Conservation (phyloP, 2,329 filamentous ascomycete genomes). For the Talaromyces sp. region DNA sequence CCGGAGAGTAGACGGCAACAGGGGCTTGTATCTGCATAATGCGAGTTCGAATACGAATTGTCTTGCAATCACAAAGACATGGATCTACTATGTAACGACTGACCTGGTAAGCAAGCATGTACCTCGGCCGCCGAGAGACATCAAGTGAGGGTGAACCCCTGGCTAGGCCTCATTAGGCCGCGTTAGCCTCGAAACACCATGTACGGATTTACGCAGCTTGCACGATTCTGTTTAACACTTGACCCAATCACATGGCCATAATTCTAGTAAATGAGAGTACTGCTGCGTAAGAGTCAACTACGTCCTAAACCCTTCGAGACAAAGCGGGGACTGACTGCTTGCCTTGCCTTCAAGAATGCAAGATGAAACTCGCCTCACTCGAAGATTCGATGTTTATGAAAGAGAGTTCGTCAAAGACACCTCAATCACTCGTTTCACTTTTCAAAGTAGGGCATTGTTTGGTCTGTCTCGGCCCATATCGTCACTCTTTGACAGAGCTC, state of each 20-base stretch:
- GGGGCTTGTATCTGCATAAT: background rate
- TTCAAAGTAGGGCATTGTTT: background rate
- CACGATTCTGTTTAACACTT: background rate
- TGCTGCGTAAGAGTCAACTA: background rate
- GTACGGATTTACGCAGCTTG: background rate
- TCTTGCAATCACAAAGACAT: background rate
- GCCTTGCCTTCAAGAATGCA: background rate
- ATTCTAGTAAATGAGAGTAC: background rate
- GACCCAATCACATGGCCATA: background rate
- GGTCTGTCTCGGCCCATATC: background rate
- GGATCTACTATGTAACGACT: background rate
- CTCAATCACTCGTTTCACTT: background rate
- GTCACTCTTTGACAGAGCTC: background rate
- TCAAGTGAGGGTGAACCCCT: slow-evolving; percentile 5
- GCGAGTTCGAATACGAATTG: background rate
- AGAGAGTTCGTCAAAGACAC: background rate
- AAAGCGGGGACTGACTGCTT: background rate
- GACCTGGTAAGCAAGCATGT: no score
- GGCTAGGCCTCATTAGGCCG: slow-evolving; percentile 6
- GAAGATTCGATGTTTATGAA: background rate
- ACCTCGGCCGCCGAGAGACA: background rate
- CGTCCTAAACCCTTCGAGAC: background rate
- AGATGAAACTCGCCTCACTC: background rate
- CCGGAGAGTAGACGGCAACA: background rate
- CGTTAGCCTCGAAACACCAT: background rate